Percentiles rank a stretch among this genome's conserved stretches.
Conservation (phyloP, 2,329 filamentous ascomycete species). For the Neofusicoccum cordaticola region DNA sequence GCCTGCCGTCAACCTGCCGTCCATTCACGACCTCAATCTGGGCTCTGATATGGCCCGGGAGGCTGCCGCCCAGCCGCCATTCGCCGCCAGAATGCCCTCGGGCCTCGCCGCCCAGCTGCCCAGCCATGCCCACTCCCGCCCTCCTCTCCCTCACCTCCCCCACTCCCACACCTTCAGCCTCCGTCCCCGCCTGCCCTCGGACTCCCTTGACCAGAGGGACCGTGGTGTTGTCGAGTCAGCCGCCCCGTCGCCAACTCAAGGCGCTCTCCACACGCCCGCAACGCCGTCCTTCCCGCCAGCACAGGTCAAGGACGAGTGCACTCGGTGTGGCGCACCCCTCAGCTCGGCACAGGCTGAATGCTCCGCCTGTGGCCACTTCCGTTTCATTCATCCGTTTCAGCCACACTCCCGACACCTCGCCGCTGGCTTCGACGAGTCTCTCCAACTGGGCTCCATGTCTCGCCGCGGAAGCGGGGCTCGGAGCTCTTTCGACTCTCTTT, state of each 20-base stretch:
- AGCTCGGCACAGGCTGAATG: slow-evolving; percentile 14
- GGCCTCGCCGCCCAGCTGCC: background rate
- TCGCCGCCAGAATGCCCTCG: background rate
- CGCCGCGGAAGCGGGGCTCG: slow-evolving; percentile 9
- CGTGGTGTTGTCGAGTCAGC: background rate
- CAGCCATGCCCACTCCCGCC: background rate
- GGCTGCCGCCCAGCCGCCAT: background rate
- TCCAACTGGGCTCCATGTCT: slow-evolving; percentile 6
- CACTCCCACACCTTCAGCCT: background rate
- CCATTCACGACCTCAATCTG: slow-evolving; percentile 13
- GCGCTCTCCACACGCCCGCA: background rate
- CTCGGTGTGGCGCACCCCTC: slow-evolving; percentile 9
- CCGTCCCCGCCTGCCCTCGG: background rate
- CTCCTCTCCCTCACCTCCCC: background rate
- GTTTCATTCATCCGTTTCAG: slow-evolving; percentile 15
- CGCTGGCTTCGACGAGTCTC: slow-evolving; percentile 1
- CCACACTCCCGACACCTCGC: slow-evolving; percentile 1
- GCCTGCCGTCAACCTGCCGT: slow-evolving; percentile 5
- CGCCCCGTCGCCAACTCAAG: slow-evolving; percentile 1
- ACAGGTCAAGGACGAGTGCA: slow-evolving; percentile 12
- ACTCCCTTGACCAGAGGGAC: slow-evolving; percentile 9
- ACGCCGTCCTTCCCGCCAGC: background rate
- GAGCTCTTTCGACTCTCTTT: slow-evolving; percentile 4
- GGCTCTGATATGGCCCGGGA: background rate
- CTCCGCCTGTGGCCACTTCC: background rate